Evolutionary conservation across 495 filamentous ascomycete species (phyloP).

Genomic region (Xylona heveae): DNA sequence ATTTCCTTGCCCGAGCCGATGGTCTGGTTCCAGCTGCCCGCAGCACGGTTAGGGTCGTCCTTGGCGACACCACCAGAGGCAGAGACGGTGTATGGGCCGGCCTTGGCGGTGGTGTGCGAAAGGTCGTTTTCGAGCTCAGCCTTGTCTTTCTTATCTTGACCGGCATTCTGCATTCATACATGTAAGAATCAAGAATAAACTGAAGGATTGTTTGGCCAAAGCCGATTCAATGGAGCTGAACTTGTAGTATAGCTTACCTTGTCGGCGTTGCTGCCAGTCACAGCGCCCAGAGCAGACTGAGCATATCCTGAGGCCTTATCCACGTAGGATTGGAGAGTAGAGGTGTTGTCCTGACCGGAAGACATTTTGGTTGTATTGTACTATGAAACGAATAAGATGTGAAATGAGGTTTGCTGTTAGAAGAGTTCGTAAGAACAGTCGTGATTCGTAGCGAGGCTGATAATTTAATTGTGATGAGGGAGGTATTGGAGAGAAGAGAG

Average conservation of each 20-base stretch:
- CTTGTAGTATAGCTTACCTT: constrained; percentile 28
- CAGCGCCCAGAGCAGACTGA: constrained; percentile 45
- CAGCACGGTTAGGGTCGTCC: constrained; percentile 48
- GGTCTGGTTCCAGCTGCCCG: constrained; percentile 72
- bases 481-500: too few relatives aligned
- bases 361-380: constrained; percentile 27
- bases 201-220: not conserved
- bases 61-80: constrained; percentile 46
- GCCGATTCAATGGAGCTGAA: not conserved
- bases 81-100: constrained; percentile 45
- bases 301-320: constrained; percentile 55
- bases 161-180: too few relatives aligned
- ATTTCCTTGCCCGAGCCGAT: constrained; percentile 69
- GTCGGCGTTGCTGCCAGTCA: constrained; percentile 53
- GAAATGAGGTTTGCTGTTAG: not conserved
- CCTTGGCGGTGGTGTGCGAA: constrained; percentile 50
- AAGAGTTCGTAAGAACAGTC: not conserved
- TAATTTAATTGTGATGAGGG: too few relatives aligned
- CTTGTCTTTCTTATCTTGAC: too few relatives aligned
- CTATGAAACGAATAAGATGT: not conserved
- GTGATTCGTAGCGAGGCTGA: too few relatives aligned
- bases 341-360: constrained; percentile 36
- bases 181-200: not conserved
- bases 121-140: constrained; percentile 41
- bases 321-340: constrained; percentile 61